Evolutionary conservation across 495 filamentous ascomycete species (phyloP), one percentile per base, ranked within the genome.

Genomic region (Penicillium ucsense): DNA sequence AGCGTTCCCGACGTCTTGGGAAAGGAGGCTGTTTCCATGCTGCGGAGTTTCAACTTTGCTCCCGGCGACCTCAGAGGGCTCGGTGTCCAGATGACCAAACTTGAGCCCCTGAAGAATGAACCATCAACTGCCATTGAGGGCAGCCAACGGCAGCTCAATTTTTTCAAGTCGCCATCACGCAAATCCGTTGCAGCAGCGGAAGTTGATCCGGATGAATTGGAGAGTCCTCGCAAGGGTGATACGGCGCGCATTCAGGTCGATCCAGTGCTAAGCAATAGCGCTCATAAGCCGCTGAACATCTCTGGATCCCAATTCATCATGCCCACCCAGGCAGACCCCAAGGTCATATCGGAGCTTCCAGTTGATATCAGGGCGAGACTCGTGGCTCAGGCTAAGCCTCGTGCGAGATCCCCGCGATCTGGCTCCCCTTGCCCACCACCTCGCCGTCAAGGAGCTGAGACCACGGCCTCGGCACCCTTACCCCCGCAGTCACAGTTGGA

Each of bases 1-100:
- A 85, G 89, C 59, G 74, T 77, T 37, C 64, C 76, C 12, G 81
- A 85, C 20, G 56, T 80, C 9, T 72, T 97, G 38, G 81, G 77
- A 1, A 88, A 83, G 59, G 88, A 95, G 56, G 84, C 88, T 0
- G 72, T 96, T 11, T 80, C 83, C 0, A 88, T 97, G 56, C 66
- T 97, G 41, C 79, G 81, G 46, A 81, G 82, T n/a, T 86, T 86
- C 62, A 81, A 77, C 36, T 86, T 96, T 57, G 86, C 85, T 4
- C 88, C 92, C 0, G 91, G 90, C 4, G 94, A 97, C 58, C 72
- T 98, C 30, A 72, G 92, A 55, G 92, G 92, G 8, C 67, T 98
- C 29, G 94, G 91, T 0, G 73, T 97, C 3, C 89, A 95, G 59
- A 84, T 95, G 81, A 89, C 86, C 12, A 95, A 88, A 65, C 75